Conservation (phyloP, 225 moss, liverwort and hornwort species). For the Straminergon stramineum region DNA sequence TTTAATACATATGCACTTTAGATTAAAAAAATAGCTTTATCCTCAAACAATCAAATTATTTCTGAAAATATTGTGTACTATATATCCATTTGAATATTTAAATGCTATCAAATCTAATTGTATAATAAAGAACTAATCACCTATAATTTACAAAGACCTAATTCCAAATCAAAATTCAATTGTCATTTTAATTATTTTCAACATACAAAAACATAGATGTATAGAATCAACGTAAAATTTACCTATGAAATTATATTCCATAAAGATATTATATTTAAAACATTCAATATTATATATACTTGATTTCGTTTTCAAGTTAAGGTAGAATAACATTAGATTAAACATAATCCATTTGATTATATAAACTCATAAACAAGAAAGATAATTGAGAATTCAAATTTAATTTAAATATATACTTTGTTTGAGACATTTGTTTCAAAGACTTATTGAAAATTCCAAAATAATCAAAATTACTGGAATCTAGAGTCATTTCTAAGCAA, state of each 20-base stretch:
- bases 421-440: not conserved
- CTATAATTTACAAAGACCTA: not conserved
- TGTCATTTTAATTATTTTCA: not conserved
- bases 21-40: too few relatives aligned
- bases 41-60: not conserved
- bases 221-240: not conserved
- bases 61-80: not conserved
- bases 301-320: not conserved
- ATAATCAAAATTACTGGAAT: not conserved
- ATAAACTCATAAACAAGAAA: not conserved
- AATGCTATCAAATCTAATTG: not conserved
- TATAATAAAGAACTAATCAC: too few relatives aligned
- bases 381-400: not conserved
- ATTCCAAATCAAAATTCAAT: not conserved
- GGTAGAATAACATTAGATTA: too few relatives aligned
- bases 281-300: not conserved
- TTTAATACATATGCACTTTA: not conserved
- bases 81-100: not conserved
- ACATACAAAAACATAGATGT: too few relatives aligned
- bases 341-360: not conserved
- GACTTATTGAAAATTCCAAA: not conserved
- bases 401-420: not conserved
- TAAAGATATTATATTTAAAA: too few relatives aligned
- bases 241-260: not conserved
- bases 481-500: not conserved